Base-by-base conservation (phyloP, 495 filamentous ascomycete species). In the Aspergillus panamensis region DNA sequence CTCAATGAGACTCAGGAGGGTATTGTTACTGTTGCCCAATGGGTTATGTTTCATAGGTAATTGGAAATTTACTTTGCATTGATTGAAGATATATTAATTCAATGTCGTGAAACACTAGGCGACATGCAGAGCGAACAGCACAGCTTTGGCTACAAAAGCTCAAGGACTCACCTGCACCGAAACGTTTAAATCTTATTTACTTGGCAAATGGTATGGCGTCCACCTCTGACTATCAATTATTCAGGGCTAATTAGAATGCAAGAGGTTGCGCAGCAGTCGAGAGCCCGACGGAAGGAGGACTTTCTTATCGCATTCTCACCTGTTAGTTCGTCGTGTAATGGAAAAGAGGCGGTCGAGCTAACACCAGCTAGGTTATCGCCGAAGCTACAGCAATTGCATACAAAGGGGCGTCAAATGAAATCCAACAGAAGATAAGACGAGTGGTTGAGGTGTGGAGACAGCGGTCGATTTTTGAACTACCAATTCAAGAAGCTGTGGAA, bases 11-110 rank as follows among this genome's bases (percentile, higher is more conserved):
- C 89, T 12, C 92, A 97, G 69, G 94, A 97, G 63, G 91, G 89
- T 74, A 96, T 97, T 64, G 90, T 95, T 47, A 89, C 90, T 48
- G 92, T 95, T 50, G 87, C 92, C 44, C 92, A 97, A 87, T 99
- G 95, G 95, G 89, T 99, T 55, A 91, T 97, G 88, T 99, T 97
- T 70, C 92, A 99, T 75, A 86, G 91, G 92, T 96, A 88, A 64
- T 74, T 42, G 53, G 61, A 57, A 54, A 44, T 25, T 35, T 45
- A 29, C 5, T 16, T 7, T 21, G 20, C 33, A 32, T 44, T 45
- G 45, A 21, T 54, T 65, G 51, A 57, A 53, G 13, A 37, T 32
- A 21, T 58, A 48, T 68, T 76, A 59, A 76, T 7, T 19, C 35
- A 37, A 33, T 20, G 13, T 14, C 43, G 39, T 60, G 6, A 10